Conservation (phyloP, 176 grass and related monocot species). For the Poa annua region DNA sequence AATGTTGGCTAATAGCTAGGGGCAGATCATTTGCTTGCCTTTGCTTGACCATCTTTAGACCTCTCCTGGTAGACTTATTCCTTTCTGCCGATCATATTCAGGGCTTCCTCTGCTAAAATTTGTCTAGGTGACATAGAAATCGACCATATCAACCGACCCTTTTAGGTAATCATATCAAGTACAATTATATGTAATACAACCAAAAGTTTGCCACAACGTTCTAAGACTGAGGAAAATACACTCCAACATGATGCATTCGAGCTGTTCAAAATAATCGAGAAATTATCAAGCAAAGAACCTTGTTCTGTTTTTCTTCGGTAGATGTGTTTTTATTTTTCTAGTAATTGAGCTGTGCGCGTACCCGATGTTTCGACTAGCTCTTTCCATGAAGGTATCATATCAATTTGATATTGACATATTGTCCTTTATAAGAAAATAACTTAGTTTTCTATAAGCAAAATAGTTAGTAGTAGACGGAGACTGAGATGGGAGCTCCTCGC, state of each 20-base stretch:
- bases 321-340: background rate
- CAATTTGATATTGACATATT: too few species aligned
- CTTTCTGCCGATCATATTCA: conserved; percentile 27
- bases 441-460: background rate
- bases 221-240: background rate
- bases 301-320: background rate
- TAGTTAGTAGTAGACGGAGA: too few species aligned
- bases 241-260: background rate
- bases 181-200: background rate
- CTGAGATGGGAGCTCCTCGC: too few species aligned
- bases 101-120: background rate
- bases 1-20: conserved; percentile 28
- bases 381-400: too few species aligned
- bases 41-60: conserved; percentile 12
- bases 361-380: too few species aligned
- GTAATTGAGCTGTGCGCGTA: too few species aligned
- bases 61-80: conserved; percentile 23
- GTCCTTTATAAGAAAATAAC: background rate
- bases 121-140: background rate
- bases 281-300: background rate
- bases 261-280: background rate
- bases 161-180: background rate
- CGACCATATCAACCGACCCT: background rate
- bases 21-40: background rate
- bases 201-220: background rate